phyloP scores from a whole-genome alignment of 306 rosid species.

The Cicer cuneatum region DNA sequence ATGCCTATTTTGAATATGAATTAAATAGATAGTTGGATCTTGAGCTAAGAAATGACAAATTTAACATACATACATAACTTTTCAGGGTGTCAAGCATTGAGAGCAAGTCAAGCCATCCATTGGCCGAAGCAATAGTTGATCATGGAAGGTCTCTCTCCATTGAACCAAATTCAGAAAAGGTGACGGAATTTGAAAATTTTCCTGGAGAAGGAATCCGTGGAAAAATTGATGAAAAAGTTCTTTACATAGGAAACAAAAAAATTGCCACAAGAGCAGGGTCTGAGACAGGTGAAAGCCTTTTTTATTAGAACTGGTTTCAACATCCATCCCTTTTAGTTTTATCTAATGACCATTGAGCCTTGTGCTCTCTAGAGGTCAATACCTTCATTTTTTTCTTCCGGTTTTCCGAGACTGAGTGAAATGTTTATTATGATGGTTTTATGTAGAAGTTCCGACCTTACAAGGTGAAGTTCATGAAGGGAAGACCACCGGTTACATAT shows the following conservation, averaged over 20 bases:
- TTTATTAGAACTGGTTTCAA: too few relatives aligned
- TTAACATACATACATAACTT: slow-evolving; percentile 26
- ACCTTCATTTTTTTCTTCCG: too few relatives aligned
- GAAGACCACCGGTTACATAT: slow-evolving; percentile 79
- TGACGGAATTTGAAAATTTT: slow-evolving; percentile 71
- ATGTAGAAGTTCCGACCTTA: slow-evolving; percentile 59
- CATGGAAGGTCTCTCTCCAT: slow-evolving; percentile 77
- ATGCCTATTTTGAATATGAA: slow-evolving; percentile 18
- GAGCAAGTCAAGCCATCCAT: slow-evolving; percentile 97
- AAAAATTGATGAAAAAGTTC: slow-evolving; percentile 64
- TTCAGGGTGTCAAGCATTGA: slow-evolving; percentile 92
- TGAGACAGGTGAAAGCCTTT: slow-evolving; percentile 57
- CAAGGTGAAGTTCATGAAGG: slow-evolving; percentile 64
- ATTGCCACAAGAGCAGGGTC: slow-evolving; percentile 70
- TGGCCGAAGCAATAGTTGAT: slow-evolving; percentile 82
- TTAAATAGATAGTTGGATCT: background rate
- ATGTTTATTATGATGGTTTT: slow-evolving; percentile 36
- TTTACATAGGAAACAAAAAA: slow-evolving; percentile 80
- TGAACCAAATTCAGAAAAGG: slow-evolving; percentile 79
- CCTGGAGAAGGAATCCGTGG: slow-evolving; percentile 94
- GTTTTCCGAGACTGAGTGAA: slow-evolving; percentile 22
- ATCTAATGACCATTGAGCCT: too few relatives aligned
- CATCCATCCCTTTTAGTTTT: too few relatives aligned
- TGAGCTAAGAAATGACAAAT: slow-evolving; percentile 10
- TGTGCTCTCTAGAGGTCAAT: too few relatives aligned